These are phyloP conservation scores for Ananas comosus DNA, from an alignment of 176 grass and related monocot genomes.

Conservation along the genomic window DNA sequence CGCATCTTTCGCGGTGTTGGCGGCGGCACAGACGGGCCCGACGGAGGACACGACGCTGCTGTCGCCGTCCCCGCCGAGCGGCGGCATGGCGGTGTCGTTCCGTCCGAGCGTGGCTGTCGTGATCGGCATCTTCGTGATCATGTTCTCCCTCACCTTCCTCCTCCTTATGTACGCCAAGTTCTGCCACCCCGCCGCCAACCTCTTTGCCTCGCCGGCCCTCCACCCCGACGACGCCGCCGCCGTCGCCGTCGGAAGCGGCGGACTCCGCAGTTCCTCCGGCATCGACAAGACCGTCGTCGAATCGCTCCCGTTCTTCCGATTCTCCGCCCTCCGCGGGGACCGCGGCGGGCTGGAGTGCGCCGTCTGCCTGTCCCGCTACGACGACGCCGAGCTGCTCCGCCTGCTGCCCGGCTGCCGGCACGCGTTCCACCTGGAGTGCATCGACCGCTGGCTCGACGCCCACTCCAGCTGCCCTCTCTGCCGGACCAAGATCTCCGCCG, in stretches of 20 bases:
- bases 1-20: neutral
- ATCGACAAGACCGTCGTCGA: constrained; percentile 51
- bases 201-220: neutral
- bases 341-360: constrained; percentile 76
- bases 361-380: constrained; percentile 72
- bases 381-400: constrained; percentile 65
- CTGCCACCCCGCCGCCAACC: constrained; percentile 35
- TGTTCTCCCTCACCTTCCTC: constrained; percentile 78
- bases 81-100: constrained; percentile 31
- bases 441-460: constrained; percentile 69
- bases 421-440: constrained; percentile 68
- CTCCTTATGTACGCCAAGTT: constrained; percentile 96
- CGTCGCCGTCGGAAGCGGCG: neutral
- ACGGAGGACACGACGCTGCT: neutral
- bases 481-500: constrained; percentile 37
- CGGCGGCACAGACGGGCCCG: neutral
- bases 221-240: neutral
- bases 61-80: constrained; percentile 9
- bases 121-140: constrained; percentile 73
- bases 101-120: constrained; percentile 74
- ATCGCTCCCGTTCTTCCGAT: constrained; percentile 83
- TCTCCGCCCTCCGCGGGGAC: constrained; percentile 49
- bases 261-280: constrained; percentile 1
- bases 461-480: constrained; percentile 84
- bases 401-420: constrained; percentile 80